These are phyloP conservation scores for Datura wrightii DNA, from an alignment of 257 asterid genomes.

Conservation along the genomic window DNA sequence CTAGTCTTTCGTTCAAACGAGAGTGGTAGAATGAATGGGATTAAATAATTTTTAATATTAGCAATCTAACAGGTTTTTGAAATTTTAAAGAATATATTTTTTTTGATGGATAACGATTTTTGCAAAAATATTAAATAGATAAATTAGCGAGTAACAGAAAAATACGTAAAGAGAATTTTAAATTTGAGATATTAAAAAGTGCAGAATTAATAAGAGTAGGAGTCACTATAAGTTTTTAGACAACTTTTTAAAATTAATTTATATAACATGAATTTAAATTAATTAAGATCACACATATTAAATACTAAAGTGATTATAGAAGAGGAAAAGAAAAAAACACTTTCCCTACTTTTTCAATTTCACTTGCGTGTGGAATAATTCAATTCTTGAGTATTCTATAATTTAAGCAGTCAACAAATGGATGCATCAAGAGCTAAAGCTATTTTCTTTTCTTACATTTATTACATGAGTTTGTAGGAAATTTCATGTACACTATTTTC, in stretches of 20 bases:
- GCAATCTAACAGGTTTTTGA: neutral
- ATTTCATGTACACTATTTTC: neutral
- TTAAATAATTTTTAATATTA: no score
- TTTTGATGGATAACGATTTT: neutral
- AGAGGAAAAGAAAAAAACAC: neutral
- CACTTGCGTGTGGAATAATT: conserved; percentile 27
- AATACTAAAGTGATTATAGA: neutral
- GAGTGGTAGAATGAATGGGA: neutral
- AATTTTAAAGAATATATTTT: neutral
- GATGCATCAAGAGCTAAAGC: neutral
- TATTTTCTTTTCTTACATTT: neutral
- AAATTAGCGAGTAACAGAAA: neutral
- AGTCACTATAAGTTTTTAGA: no score
- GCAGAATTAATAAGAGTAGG: neutral
- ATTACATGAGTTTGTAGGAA: neutral
- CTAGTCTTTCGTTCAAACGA: neutral
- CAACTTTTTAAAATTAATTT: no score
- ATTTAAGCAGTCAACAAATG: conserved; percentile 29
- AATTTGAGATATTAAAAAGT: neutral
- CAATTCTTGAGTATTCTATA: neutral
- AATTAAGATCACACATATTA: neutral
- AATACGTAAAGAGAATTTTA: neutral
- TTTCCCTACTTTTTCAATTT: neutral
- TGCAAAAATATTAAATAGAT: neutral
- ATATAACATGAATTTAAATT: neutral